Evolutionary conservation across 73 alveolate genomes (phyloP), one percentile per base, ranked within the genome.

Genomic region (Paramecium bursaria): DNA sequence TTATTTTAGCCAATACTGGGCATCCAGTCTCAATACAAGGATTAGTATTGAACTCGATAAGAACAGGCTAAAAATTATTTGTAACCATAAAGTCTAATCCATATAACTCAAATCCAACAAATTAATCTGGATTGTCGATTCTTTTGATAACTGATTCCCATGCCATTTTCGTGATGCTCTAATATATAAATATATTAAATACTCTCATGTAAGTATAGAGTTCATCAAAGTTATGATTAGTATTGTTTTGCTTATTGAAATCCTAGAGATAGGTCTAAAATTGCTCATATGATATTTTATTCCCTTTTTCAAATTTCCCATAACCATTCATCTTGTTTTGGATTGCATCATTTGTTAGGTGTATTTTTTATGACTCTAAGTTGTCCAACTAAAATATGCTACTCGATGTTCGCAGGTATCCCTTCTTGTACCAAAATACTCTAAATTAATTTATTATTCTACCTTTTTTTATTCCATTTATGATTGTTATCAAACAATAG

Each of bases 1-100:
- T 94, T 7, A 94, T 54, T 49, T 94, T 48, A 23, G 97, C 92
- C 27, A 92, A 86, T 22, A 91, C 75, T 11, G 98, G 99, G 61
- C 98, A 88, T 4, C 97, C 86, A 33, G 90, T 74, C 47, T 95
- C 99, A 19, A 95, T 85, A 75, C 98, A 94, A 9, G 99, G 99
- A 86, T 96, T 96, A 10, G 99, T 96, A 79, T 96, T 96, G 6
- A 94, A 96, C 73, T 96, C 99, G 0, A 96, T 91, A 30, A 96
- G 88, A 86, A 91, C 92, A 11, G 93, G 94, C 76, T 94, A 91
- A 80, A 91, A 94, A 35, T 94, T 88, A 35, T 95, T 95, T 61
- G 94, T 98, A 21, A 96, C 85, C 98, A 96, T 96, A 75, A 96
- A 96, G 75, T 96, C 99, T 75, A 94, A 92, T 30, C 99, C 99